These are phyloP conservation scores for Clarkia xantiana DNA, from an alignment of 345 rosid species.

Conservation along the genomic window DNA sequence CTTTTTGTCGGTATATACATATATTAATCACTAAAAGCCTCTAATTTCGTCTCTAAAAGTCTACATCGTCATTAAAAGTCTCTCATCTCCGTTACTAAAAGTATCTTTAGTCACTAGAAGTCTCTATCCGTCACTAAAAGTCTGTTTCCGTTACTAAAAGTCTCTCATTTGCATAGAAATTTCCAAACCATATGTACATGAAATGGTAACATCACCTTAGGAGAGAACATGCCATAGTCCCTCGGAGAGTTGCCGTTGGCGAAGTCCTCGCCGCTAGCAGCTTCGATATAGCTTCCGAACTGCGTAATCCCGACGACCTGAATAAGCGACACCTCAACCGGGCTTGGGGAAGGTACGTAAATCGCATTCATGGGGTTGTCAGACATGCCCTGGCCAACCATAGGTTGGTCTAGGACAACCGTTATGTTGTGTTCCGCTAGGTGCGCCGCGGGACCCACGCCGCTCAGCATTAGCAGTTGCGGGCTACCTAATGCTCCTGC, in stretches of 20 bases:
- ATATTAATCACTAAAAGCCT: too few relatives aligned
- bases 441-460: slow-evolving; percentile 25
- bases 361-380: slow-evolving; percentile 36
- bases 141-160: too few relatives aligned
- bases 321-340: slow-evolving; percentile 31
- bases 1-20: too few relatives aligned
- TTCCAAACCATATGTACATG: too few relatives aligned
- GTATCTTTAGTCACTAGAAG: too few relatives aligned
- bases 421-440: slow-evolving; percentile 14
- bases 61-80: too few relatives aligned
- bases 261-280: slow-evolving; percentile 20
- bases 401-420: slow-evolving; percentile 25
- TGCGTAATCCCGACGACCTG: slow-evolving; percentile 29
- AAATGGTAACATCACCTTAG: slow-evolving; percentile 9
- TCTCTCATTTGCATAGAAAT: too few relatives aligned
- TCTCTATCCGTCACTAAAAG: too few relatives aligned
- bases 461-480: slow-evolving; percentile 30
- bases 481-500: slow-evolving; percentile 39
- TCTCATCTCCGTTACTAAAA: too few relatives aligned
- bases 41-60: too few relatives aligned
- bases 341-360: slow-evolving; percentile 21
- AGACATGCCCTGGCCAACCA: slow-evolving; percentile 35
- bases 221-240: slow-evolving; percentile 23
- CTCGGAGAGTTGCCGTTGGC: slow-evolving; percentile 3
- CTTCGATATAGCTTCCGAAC: slow-evolving; percentile 23